Evolutionary conservation across 768 basidiomycete genomes (phyloP).

Genomic region (Phlebiopsis flavidoalba): DNA sequence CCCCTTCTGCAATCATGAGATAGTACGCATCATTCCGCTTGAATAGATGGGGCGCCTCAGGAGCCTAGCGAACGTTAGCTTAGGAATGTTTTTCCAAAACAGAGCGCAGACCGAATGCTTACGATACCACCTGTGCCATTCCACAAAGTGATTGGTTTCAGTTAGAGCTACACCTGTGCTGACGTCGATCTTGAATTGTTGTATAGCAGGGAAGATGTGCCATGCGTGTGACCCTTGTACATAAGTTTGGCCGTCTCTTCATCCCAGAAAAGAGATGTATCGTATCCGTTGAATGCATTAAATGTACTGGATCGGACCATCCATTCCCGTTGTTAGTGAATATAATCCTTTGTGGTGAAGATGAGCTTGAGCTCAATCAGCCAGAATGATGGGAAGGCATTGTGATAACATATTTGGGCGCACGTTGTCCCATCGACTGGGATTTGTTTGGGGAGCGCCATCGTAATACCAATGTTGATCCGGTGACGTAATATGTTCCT

Average conservation of each 20-base stretch:
- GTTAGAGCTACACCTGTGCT: conserved; percentile 2
- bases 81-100: not conserved
- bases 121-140: conserved; percentile 9
- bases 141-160: conserved; percentile 12
- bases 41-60: conserved; percentile 7
- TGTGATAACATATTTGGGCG: not conserved
- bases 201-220: conserved; percentile 7
- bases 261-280: conserved; percentile 19
- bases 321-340: conserved; percentile 7
- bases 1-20: conserved; percentile 9
- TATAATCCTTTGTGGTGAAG: conserved; percentile 10
- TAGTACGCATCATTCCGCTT: conserved; percentile 7
- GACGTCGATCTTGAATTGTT: conserved; percentile 2
- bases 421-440: conserved; percentile 17
- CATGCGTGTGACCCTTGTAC: conserved; percentile 15
- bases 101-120: not conserved
- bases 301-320: conserved; percentile 18
- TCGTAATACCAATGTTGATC: conserved; percentile 16
- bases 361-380: not conserved
- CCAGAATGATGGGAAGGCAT: not conserved
- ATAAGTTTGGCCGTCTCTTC: conserved; percentile 15
- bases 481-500: conserved; percentile 15
- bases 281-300: conserved; percentile 17
- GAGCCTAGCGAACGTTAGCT: not conserved
- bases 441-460: conserved; percentile 5